phyloP scores from a whole-genome alignment of 2,329 filamentous ascomycete species.

The Zalaria obscura region DNA sequence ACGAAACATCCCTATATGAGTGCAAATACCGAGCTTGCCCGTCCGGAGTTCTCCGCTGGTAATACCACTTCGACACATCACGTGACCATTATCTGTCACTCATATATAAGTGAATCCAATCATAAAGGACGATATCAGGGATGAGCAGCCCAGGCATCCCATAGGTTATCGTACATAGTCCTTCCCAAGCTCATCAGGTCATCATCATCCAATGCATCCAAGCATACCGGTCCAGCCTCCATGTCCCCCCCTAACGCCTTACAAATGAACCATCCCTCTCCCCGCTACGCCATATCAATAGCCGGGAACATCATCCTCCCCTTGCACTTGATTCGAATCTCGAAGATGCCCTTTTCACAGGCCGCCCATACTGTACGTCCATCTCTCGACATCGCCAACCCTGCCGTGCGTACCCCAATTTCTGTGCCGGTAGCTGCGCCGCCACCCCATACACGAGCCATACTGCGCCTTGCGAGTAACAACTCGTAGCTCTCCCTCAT shows the following conservation, averaged over 20 bases:
- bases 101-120: no score
- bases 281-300: constrained; percentile 19
- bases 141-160: not conserved
- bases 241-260: no score
- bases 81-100: no score
- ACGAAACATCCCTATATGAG: no score
- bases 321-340: constrained; percentile 52
- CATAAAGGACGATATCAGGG: no score
- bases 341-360: constrained; percentile 59
- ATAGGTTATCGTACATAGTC: not conserved
- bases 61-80: no score
- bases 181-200: not conserved
- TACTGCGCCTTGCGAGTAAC: not conserved
- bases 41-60: no score
- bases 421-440: not conserved
- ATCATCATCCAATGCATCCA: no score
- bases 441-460: not conserved
- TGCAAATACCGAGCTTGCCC: no score
- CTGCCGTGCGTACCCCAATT: constrained; percentile 29
- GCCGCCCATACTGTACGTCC: constrained; percentile 32
- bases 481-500: constrained; percentile 1
- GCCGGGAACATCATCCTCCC: constrained; percentile 39
- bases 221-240: no score
- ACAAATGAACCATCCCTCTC: no score
- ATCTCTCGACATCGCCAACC: constrained; percentile 34